These are phyloP conservation scores for Sclerotinia glacialis DNA, from an alignment of 2,329 filamentous ascomycete species.

Conservation along the genomic window DNA sequence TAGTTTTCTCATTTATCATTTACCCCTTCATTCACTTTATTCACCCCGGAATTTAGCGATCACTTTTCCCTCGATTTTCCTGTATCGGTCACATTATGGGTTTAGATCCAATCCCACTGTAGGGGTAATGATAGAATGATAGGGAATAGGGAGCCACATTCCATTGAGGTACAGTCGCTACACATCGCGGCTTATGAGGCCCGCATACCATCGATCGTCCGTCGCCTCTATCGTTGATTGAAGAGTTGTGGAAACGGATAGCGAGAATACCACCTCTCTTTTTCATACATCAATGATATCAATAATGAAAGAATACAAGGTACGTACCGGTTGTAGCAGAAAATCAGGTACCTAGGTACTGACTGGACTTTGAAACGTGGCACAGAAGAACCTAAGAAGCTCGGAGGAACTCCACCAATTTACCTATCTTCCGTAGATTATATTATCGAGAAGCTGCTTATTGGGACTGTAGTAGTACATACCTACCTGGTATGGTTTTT, in stretches of 20 bases:
- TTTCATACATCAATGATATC: background rate
- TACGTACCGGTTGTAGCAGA: background rate
- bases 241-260: constrained; percentile 6
- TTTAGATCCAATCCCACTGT: background rate
- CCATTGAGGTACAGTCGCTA: too few species aligned
- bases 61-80: too few species aligned
- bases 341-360: constrained; percentile 4
- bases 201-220: background rate
- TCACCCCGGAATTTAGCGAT: constrained; percentile 8
- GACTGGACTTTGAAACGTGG: background rate
- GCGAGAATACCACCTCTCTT: background rate
- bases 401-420: background rate
- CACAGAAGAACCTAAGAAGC: constrained; percentile 8
- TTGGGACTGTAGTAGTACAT: background rate
- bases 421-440: background rate
- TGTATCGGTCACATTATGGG: too few species aligned
- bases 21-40: background rate
- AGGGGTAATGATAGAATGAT: constrained; percentile 17
- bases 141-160: constrained; percentile 3
- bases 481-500: constrained; percentile 1
- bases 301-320: background rate
- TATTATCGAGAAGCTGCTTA: background rate
- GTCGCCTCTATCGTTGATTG: background rate
- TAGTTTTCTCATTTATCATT: background rate
- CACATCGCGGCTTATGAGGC: too few species aligned